phyloP scores from a whole-genome alignment of 805 yeast species.

The Brettanomyces custersianus region DNA sequence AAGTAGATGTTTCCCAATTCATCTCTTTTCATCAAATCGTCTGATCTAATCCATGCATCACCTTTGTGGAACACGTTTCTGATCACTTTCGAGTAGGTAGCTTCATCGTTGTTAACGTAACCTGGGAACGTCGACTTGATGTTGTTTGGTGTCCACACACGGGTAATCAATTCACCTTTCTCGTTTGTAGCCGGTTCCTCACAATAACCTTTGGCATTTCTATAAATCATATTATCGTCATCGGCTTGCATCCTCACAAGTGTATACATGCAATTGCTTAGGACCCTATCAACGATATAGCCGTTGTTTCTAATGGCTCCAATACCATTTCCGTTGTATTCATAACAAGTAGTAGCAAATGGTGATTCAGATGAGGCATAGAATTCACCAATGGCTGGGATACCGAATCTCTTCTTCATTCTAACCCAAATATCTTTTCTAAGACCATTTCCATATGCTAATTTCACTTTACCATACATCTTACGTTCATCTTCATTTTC shows the following conservation, averaged over 20 bases:
- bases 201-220: conserved; percentile 64
- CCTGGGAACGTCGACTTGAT: conserved; percentile 83
- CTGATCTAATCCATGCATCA: conserved; percentile 86
- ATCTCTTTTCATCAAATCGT: conserved; percentile 71
- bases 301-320: conserved; percentile 82
- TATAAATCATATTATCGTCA: conserved; percentile 61
- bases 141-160: conserved; percentile 49
- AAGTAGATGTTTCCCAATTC: conserved; percentile 64
- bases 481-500: conserved; percentile 15
- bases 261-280: conserved; percentile 41
- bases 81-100: conserved; percentile 68
- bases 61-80: conserved; percentile 72
- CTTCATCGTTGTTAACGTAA: conserved; percentile 69
- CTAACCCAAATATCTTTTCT: conserved; percentile 82
- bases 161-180: conserved; percentile 85
- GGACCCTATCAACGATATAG: conserved; percentile 58
- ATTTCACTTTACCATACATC: conserved; percentile 31
- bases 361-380: conserved; percentile 94
- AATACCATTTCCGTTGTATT: conserved; percentile 49
- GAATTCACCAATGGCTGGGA: conserved; percentile 76
- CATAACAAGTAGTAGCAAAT: conserved; percentile 74
- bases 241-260: conserved; percentile 73
- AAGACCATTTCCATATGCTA: conserved; percentile 88
- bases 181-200: conserved; percentile 44
- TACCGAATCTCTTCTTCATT: conserved; percentile 69